A percentile compares a stretch with the other conserved stretches of the same genome.
Conservation (phyloP, 306 rosid species). For the Trifolium fragiferum region DNA sequence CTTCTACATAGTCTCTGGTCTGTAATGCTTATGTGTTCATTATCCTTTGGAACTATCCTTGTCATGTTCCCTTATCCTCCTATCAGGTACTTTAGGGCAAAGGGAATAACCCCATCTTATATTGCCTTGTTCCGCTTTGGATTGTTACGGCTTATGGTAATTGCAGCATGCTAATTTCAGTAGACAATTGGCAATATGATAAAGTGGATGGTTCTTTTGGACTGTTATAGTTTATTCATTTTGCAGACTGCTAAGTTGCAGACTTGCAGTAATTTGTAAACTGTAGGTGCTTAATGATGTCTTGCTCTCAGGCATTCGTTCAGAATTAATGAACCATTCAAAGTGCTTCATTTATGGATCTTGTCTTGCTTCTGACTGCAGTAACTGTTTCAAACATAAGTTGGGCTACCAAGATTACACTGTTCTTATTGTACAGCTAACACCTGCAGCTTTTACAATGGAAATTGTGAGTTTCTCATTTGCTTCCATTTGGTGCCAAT, state of each 20-base stretch:
- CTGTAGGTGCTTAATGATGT: background rate
- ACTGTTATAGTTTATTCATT: background rate
- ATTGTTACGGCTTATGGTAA: constrained; percentile 17
- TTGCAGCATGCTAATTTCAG: background rate
- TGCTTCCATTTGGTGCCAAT: background rate
- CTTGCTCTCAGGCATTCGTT: background rate
- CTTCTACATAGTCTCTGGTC: background rate
- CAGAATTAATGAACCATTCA: constrained; percentile 2
- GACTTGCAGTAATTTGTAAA: background rate
- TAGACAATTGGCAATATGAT: background rate
- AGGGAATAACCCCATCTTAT: constrained; percentile 6
- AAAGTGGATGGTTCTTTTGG: background rate
- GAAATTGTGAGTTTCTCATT: background rate
- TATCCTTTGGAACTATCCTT: constrained; percentile 26
- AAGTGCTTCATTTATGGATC: constrained; percentile 11
- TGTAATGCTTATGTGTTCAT: background rate
- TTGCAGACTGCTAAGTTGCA: background rate
- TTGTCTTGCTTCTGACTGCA: background rate
- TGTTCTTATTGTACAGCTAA: background rate
- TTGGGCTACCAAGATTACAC: background rate
- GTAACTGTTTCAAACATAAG: background rate
- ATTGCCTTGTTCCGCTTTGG: background rate
- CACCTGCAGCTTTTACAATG: background rate
- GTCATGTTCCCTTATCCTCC: constrained; percentile 1
- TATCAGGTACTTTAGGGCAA: background rate